Conservation (phyloP, 2,329 filamentous ascomycete genomes). For the Fusarium secorum region DNA sequence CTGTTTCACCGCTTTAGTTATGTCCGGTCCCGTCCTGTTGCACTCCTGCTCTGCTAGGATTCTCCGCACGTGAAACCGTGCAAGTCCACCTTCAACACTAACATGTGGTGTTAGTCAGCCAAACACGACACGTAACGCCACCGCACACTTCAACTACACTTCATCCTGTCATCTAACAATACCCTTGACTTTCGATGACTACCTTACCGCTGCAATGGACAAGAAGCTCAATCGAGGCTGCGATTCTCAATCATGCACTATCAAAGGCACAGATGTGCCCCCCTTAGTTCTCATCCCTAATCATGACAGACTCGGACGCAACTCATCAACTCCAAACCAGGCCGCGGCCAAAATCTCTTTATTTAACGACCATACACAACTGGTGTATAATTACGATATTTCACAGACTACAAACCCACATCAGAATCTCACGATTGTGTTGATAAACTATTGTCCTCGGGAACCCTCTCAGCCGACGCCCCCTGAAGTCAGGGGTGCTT, state of each 20-base stretch:
- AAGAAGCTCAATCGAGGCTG: neutral
- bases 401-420: neutral
- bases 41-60: conserved; percentile 14
- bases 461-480: neutral
- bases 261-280: too few species aligned
- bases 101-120: conserved; percentile 31
- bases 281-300: neutral
- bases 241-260: too few species aligned
- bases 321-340: neutral
- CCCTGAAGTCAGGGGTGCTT: conserved; percentile 29
- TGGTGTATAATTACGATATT: neutral
- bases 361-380: neutral
- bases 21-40: conserved; percentile 10
- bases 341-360: neutral
- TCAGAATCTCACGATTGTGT: neutral
- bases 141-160: conserved; percentile 30
- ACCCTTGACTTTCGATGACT: neutral
- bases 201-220: neutral
- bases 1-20: conserved; percentile 23
- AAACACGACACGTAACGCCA: conserved; percentile 17
- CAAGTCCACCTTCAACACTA: neutral
- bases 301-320: neutral
- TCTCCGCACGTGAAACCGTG: conserved; percentile 25
- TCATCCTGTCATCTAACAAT: conserved; percentile 7
- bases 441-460: neutral